A percentile compares a stretch with the other conserved stretches of the same genome.
phyloP scores from a whole-genome alignment of 2,329 filamentous ascomycete genomes.

The Kalaharituber pfeilii region DNA sequence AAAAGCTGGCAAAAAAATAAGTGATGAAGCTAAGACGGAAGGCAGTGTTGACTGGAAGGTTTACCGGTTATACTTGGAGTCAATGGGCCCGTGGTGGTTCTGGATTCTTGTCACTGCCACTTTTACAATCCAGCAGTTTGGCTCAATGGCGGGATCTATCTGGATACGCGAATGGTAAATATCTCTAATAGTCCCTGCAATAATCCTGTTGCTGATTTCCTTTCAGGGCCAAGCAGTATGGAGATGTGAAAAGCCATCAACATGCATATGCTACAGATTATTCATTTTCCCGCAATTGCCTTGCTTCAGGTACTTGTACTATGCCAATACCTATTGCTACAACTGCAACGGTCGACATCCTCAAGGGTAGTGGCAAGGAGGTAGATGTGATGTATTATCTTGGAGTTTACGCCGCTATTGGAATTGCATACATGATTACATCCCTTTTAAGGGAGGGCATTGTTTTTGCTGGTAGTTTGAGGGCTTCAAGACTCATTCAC shows the following conservation, averaged over 20 bases:
- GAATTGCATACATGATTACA: slow-evolving; percentile 57
- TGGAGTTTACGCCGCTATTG: slow-evolving; percentile 62
- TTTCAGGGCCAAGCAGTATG: slow-evolving; percentile 11
- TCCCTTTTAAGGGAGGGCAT: slow-evolving; percentile 71
- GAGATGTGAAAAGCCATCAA: slow-evolving; percentile 6
- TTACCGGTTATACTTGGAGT: slow-evolving; percentile 63
- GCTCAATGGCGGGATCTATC: slow-evolving; percentile 70
- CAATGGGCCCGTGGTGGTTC: slow-evolving; percentile 97
- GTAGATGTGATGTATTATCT: slow-evolving; percentile 78
- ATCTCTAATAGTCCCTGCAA: neutral
- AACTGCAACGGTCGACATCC: slow-evolving; percentile 29
- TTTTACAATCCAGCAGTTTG: slow-evolving; percentile 68
- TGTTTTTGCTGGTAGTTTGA: slow-evolving; percentile 80
- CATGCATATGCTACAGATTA: slow-evolving; percentile 7
- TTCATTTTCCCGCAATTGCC: slow-evolving; percentile 28
- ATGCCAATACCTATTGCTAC: slow-evolving; percentile 27
- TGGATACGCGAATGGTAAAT: slow-evolving; percentile 92
- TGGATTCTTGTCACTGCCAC: slow-evolving; percentile 61
- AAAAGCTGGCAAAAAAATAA: slow-evolving; percentile 27
- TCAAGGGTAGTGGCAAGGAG: slow-evolving; percentile 28
- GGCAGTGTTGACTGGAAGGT: slow-evolving; percentile 80
- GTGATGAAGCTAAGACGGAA: slow-evolving; percentile 59
- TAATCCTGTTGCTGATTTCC: slow-evolving; percentile 24
- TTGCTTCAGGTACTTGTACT: slow-evolving; percentile 35
- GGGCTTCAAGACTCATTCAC: slow-evolving; percentile 73